phyloP scores from a whole-genome alignment of 768 basidiomycete species.

The Clathrus columnatus region DNA sequence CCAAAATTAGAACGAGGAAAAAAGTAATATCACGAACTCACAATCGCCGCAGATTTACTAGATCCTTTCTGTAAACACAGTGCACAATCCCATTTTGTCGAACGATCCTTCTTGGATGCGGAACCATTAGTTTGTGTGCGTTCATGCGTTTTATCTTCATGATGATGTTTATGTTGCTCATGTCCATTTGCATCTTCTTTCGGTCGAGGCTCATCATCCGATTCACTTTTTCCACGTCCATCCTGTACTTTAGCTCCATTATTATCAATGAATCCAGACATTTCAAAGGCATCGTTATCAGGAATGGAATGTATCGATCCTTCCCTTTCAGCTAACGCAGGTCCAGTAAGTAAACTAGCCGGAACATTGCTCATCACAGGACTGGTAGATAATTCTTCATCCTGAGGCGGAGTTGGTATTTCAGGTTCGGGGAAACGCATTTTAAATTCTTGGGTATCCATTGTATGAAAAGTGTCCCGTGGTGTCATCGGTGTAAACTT shows the following conservation, averaged over 20 bases:
- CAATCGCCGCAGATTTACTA: neutral
- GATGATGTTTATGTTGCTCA: neutral
- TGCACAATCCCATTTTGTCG: neutral
- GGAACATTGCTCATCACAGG: neutral
- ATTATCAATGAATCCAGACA: neutral
- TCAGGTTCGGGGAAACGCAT: neutral
- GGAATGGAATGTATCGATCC: neutral
- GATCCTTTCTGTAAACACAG: neutral
- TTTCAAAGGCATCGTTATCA: neutral
- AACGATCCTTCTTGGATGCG: neutral
- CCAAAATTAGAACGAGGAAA: neutral
- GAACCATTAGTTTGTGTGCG: neutral
- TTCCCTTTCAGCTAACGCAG: neutral
- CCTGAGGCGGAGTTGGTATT: neutral
- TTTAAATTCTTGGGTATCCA: neutral
- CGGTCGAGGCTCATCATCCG: no score
- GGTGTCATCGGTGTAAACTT: no score
- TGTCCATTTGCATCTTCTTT: neutral
- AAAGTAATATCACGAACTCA: neutral
- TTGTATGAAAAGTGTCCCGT: neutral
- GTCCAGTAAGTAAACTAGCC: neutral
- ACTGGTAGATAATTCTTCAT: neutral
- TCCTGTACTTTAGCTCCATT: no score
- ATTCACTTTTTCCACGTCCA: no score
- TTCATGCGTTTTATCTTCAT: neutral